Conservation (phyloP, 208 protist genomes). For the Leishmania major region DNA sequence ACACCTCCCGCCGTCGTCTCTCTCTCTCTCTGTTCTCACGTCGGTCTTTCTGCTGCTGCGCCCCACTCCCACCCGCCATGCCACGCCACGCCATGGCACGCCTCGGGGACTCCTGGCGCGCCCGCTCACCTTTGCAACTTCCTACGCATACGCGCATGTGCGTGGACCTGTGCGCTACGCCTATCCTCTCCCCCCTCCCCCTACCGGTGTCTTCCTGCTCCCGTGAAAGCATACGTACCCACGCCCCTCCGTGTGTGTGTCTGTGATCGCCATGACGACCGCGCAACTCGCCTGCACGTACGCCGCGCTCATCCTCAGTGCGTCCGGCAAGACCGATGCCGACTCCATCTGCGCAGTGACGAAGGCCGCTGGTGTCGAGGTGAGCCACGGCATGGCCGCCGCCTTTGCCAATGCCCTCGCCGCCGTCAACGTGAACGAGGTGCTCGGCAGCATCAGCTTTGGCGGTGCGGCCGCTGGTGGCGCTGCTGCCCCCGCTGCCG, state of each 20-base stretch:
- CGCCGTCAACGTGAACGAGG: constrained; percentile 56
- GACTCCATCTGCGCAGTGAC: constrained; percentile 58
- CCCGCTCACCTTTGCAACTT: background rate
- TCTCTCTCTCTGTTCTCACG: background rate
- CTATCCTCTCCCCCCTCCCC: background rate
- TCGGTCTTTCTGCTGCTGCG: background rate
- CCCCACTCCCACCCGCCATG: no score
- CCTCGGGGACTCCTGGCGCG: background rate
- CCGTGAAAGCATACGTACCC: background rate
- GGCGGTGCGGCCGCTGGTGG: constrained; percentile 51
- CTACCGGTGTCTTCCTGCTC: background rate
- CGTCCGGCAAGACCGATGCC: constrained; percentile 86
- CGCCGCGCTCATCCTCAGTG: constrained; percentile 93
- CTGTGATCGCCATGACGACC: constrained; percentile 20
- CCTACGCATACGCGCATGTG: background rate
- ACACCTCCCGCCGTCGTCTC: background rate
- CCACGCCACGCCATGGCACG: background rate
- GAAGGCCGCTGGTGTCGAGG: constrained; percentile 77
- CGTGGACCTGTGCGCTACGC: background rate
- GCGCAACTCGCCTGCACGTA: constrained; percentile 95
- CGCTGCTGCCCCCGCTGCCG: constrained; percentile 31
- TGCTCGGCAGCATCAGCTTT: constrained; percentile 80
- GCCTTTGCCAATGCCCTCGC: constrained; percentile 69
- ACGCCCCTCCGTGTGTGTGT: background rate
- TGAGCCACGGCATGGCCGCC: constrained; percentile 74